phyloP scores from a whole-genome alignment of 371 early-diverging fungal genomes.

The Syncephalastrum racemosum region DNA sequence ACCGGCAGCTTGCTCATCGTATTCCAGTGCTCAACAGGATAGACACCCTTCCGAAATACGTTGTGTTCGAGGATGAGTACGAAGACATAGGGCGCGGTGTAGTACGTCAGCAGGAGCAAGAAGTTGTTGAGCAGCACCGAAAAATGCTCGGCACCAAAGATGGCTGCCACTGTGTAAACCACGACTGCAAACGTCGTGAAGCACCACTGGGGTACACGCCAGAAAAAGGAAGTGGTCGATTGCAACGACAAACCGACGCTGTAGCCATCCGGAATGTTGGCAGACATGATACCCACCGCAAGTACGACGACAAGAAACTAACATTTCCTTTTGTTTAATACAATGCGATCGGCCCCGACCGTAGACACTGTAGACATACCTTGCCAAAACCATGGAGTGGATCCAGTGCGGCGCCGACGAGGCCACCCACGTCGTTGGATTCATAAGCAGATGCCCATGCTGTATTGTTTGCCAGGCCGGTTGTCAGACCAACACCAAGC shows the following conservation, averaged over 20 bases:
- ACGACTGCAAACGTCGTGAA: not conserved
- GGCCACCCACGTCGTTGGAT: slow-evolving; percentile 16
- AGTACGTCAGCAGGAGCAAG: slow-evolving; percentile 28
- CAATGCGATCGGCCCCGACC: too few relatives aligned
- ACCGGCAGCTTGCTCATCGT: slow-evolving; percentile 18
- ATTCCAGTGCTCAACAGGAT: slow-evolving; percentile 20
- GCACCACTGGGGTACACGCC: slow-evolving; percentile 4
- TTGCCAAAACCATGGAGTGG: slow-evolving; percentile 23
- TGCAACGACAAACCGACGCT: slow-evolving; percentile 25
- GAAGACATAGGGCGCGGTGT: slow-evolving; percentile 16
- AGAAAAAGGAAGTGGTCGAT: slow-evolving; percentile 14
- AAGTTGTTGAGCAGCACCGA: slow-evolving; percentile 7
- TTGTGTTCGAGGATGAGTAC: slow-evolving; percentile 1
- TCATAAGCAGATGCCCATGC: not conserved
- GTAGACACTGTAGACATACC: not conserved
- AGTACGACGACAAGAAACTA: slow-evolving; percentile 23
- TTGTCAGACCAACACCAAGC: slow-evolving; percentile 26
- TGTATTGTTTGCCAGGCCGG: not conserved
- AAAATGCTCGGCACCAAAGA: slow-evolving; percentile 6
- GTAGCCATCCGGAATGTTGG: slow-evolving; percentile 17
- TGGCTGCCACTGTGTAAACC: not conserved
- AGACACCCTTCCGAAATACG: slow-evolving; percentile 3
- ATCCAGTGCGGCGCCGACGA: slow-evolving; percentile 15
- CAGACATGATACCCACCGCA: slow-evolving; percentile 26
- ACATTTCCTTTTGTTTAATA: too few relatives aligned